These are phyloP conservation scores for Diaporthe citri DNA, from an alignment of 2,329 filamentous ascomycete genomes.

Conservation along the genomic window DNA sequence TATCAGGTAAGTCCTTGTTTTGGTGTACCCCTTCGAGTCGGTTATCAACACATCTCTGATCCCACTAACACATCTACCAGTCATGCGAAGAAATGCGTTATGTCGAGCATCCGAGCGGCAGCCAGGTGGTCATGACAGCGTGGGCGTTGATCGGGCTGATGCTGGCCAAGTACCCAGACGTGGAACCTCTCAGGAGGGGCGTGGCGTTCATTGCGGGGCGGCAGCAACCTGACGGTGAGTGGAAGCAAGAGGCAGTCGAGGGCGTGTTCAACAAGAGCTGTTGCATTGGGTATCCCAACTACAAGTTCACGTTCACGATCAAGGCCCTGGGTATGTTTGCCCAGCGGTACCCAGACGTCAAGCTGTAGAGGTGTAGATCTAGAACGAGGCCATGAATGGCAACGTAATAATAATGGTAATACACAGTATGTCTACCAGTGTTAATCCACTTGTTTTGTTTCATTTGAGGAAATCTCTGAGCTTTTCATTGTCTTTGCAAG, in stretches of 20 bases:
- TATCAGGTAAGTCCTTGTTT: conserved; percentile 71
- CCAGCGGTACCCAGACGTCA: conserved; percentile 75
- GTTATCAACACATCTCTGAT: neutral
- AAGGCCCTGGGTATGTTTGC: conserved; percentile 94
- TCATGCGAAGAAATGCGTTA: conserved; percentile 84
- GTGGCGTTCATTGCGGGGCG: conserved; percentile 85
- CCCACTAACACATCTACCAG: conserved; percentile 51
- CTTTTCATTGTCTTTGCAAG: neutral
- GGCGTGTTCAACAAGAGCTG: conserved; percentile 99
- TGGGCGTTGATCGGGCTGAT: conserved; percentile 89
- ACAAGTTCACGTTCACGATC: conserved; percentile 96
- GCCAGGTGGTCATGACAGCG: conserved; percentile 93
- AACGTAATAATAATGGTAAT: conserved; percentile 16
- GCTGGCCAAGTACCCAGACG: conserved; percentile 84
- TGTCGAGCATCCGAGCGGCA: conserved; percentile 78
- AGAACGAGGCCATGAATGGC: neutral
- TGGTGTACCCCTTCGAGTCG: neutral
- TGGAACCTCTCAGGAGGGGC: conserved; percentile 78
- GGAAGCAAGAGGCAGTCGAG: conserved; percentile 95
- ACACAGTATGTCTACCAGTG: neutral
- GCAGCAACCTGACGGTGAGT: conserved; percentile 91
- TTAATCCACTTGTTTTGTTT: neutral
- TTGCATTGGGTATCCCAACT: conserved; percentile 99
- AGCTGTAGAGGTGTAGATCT: conserved; percentile 50
- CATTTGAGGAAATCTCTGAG: neutral